Conservation (phyloP, 169 alveolate genomes). For the Plasmodium gaboni region DNA sequence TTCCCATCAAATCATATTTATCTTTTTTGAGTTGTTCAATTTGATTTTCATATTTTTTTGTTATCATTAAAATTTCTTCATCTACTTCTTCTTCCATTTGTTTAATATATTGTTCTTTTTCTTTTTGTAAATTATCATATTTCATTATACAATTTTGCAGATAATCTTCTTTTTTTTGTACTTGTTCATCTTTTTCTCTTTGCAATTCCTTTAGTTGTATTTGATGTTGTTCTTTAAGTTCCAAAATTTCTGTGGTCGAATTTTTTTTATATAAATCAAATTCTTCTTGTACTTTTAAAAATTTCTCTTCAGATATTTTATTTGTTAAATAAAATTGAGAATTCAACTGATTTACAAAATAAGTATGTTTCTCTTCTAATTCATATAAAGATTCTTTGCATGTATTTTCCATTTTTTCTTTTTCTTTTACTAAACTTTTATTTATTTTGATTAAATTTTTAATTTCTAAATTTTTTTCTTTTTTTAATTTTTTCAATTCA, state of each 20-base stretch:
- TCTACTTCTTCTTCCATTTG: slow-evolving; percentile 73
- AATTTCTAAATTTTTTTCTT: slow-evolving; percentile 59
- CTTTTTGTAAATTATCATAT: slow-evolving; percentile 51
- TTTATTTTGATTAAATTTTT: slow-evolving; percentile 48
- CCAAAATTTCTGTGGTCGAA: slow-evolving; percentile 34
- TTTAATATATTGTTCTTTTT: slow-evolving; percentile 62
- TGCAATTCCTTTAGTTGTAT: slow-evolving; percentile 28
- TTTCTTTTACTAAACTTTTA: slow-evolving; percentile 57
- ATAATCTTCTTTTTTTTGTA: slow-evolving; percentile 44
- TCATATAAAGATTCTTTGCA: slow-evolving; percentile 63
- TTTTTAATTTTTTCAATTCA: slow-evolving; percentile 57
- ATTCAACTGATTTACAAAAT: slow-evolving; percentile 70
- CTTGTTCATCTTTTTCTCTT: slow-evolving; percentile 24
- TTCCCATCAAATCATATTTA: slow-evolving; percentile 37
- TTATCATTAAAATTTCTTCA: slow-evolving; percentile 67
- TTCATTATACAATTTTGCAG: slow-evolving; percentile 5
- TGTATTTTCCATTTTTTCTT: slow-evolving; percentile 53
- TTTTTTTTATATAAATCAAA: slow-evolving; percentile 50
- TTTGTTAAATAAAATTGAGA: slow-evolving; percentile 74
- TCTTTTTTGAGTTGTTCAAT: slow-evolving; percentile 36
- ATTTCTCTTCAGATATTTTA: slow-evolving; percentile 70
- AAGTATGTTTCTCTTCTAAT: slow-evolving; percentile 69
- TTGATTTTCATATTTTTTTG: slow-evolving; percentile 59
- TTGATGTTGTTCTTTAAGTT: slow-evolving; percentile 46
- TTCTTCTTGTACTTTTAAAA: slow-evolving; percentile 60